Base-by-base conservation (phyloP, 495 filamentous ascomycete genomes). In the Neurospora discreta region DNA sequence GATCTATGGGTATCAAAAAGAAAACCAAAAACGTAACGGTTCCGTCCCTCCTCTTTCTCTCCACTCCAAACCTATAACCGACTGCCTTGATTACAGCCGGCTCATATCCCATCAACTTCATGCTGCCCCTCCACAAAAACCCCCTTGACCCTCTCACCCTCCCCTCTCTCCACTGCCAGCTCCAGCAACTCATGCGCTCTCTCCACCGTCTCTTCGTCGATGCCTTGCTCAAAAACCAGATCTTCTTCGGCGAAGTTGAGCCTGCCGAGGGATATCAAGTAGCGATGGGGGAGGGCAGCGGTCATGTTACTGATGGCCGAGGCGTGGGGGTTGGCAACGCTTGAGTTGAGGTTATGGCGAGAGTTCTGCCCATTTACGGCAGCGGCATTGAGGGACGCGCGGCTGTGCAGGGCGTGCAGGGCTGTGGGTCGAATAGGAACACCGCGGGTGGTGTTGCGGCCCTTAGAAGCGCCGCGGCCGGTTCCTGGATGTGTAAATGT, bases 231-330 rank as follows among this genome's bases (percentile, higher is more conserved):
- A 39, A 84, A 77, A 2, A 85, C 78, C 39, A 84, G 70, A 46
- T 84, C 82, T 30, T 85, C 84, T 39, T 81, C 79, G 5, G 80
- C 79, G 70, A 84, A 85, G n/a, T 77, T 82, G 20, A 86, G 76
- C 74, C 84, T 78, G 13, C 81, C 82, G 44, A 86, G 69, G 26
- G 79, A 80, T 10, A 85, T 71, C 3, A 83, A 72, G 40, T 85
- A 84, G 30, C 81, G 81, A 68, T 85, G 84, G 26, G 52, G 52
- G 6, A 60, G 26, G 7, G 52, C 52, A 26, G 52, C 1, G 23
- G 52, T 60, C 52, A 60, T 60, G 52, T 60, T 60, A 15, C 52
- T 9, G 33, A 60, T 26, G 23, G 0, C 3, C 3, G 52, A 7
- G 6, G 52, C 26, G 13, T 60, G 52, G 13, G 52, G 26, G 5